phyloP scores from a whole-genome alignment of 2,329 filamentous ascomycete species.

The Juglanconis sp. region DNA sequence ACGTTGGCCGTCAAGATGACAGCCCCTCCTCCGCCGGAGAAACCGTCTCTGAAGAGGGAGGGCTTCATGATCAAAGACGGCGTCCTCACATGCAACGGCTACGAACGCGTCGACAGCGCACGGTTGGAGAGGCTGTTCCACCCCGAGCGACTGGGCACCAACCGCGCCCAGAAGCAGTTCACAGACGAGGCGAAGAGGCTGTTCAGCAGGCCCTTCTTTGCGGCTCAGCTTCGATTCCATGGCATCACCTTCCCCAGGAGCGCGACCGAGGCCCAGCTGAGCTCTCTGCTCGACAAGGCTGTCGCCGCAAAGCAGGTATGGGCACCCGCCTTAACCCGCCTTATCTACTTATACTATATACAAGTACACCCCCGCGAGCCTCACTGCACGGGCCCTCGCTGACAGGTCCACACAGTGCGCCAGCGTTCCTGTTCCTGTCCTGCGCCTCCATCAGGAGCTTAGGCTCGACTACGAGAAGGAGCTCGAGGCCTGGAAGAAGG shows the following conservation, averaged over 20 bases:
- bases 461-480: neutral
- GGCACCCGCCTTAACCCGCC: neutral
- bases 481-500: neutral
- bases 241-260: neutral
- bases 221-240: neutral
- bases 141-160: neutral
- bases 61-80: neutral
- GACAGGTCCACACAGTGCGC: neutral
- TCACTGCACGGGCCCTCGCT: neutral
- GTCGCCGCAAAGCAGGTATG: neutral
- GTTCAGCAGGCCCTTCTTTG: neutral
- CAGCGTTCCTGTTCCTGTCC: neutral
- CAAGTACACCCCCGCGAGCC: neutral
- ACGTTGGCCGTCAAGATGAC: too few relatives aligned
- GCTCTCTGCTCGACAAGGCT: neutral
- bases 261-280: neutral
- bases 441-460: neutral
- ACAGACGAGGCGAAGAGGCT: neutral
- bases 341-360: too few relatives aligned
- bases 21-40: neutral
- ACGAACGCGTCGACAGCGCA: neutral
- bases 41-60: constrained; percentile 10
- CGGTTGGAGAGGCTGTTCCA: constrained; percentile 7
- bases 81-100: neutral
- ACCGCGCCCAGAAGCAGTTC: neutral